phyloP scores from a whole-genome alignment of 768 basidiomycete genomes.

The Rhodotorula babjevae region DNA sequence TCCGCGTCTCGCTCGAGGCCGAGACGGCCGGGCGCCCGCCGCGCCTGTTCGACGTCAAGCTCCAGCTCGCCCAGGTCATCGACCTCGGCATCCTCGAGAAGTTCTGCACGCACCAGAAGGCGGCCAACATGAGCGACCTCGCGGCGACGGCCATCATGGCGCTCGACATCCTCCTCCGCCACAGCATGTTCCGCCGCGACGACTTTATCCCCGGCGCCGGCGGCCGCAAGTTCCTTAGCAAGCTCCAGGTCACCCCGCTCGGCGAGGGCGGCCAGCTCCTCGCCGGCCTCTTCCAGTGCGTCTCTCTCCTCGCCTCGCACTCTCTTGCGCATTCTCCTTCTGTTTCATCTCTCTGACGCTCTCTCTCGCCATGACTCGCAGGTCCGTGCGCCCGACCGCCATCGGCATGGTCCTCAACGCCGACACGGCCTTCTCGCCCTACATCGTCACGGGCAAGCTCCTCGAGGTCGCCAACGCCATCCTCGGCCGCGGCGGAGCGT shows the following conservation, averaged over 20 bases:
- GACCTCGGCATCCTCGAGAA: constrained; percentile 19
- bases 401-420: constrained; percentile 31
- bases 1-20: constrained; percentile 15
- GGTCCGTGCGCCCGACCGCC: constrained; percentile 26
- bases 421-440: constrained; percentile 35
- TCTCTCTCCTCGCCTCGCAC: background rate
- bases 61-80: constrained; percentile 30
- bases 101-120: background rate
- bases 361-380: background rate
- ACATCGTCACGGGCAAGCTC: constrained; percentile 25
- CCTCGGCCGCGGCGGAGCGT: constrained; percentile 14
- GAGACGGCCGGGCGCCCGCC: constrained; percentile 11
- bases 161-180: constrained; percentile 30
- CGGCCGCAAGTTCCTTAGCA: constrained; percentile 31
- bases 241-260: background rate
- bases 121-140: constrained; percentile 8
- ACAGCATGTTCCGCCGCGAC: constrained; percentile 11
- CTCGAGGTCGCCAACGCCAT: constrained; percentile 21
- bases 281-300: constrained; percentile 29
- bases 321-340: too few relatives aligned
- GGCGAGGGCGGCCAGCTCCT: constrained; percentile 30
- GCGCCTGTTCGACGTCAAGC: constrained; percentile 29
- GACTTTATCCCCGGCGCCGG: constrained; percentile 13
- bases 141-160: constrained; percentile 28
- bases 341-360: background rate